Percentiles rank a stretch among this genome's conserved stretches.
phyloP scores from a whole-genome alignment of 2,329 filamentous ascomycete genomes.

The Botryotinia narcissicola region DNA sequence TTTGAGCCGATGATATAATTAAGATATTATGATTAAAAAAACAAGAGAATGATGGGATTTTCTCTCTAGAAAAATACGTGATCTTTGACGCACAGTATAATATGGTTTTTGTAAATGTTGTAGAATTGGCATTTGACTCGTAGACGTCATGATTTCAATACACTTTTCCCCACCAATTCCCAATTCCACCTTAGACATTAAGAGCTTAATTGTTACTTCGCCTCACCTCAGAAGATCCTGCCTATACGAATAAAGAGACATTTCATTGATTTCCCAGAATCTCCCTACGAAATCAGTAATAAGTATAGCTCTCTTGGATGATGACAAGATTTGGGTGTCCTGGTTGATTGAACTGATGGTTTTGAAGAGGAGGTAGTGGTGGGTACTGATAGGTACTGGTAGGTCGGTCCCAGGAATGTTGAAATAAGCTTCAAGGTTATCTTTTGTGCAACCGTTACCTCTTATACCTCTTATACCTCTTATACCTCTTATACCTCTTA shows the following conservation, averaged over 20 bases:
- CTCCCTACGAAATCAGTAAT: background rate
- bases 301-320: background rate
- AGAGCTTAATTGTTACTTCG: background rate
- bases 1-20: background rate
- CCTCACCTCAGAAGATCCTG: background rate
- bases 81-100: background rate
- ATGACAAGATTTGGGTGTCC: background rate
- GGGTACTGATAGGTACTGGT: too few species aligned
- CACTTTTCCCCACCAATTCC: background rate
- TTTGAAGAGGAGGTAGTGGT: too few species aligned
- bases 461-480: too few species aligned
- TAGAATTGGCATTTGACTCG: conserved; percentile 1
- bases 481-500: too few species aligned
- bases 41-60: background rate
- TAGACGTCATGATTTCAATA: conserved; percentile 15
- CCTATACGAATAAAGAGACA: background rate
- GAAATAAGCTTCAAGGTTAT: too few species aligned
- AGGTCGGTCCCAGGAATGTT: too few species aligned
- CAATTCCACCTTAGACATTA: background rate
- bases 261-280: background rate
- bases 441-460: too few species aligned
- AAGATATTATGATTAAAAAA: background rate
- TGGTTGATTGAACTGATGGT: too few species aligned
- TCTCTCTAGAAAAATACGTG: background rate
- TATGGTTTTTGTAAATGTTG: background rate